Base-by-base conservation (phyloP, 306 rosid genomes). In the Citrullus amarus region DNA sequence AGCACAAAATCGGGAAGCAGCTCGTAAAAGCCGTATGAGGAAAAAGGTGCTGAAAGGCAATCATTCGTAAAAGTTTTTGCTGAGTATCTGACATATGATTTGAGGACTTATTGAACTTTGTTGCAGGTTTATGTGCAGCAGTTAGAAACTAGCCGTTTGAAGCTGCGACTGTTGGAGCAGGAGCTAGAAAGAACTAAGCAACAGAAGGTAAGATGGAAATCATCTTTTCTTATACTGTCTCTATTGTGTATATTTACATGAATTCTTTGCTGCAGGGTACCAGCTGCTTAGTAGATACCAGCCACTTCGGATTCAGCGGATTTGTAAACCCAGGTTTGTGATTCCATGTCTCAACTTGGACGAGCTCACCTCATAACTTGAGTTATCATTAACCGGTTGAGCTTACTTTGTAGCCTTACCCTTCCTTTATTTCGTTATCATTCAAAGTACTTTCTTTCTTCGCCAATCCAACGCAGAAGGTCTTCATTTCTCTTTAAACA, bases 1-100 rank as follows among this genome's bases (percentile, higher is more conserved):
- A 41, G 97, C 91, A 36, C 98, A 95, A 85, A 95, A 95, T 82
- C 91, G 99, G 20, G 96, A 93, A 82, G 98, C 98, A 76, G 98
- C 98, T 79, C 70, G 90, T 41, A 93, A 90, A 84, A 90, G 98
- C 58, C 86, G 97, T 34, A 63, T 85, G 80, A 81, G 95, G 54
- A 93, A 91, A 80, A 93, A 93, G 96, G 98, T 73, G 44, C 57
- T 93, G 48, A 48, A 25, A 79, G 84, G 28, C 20, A 28, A 61
- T 28, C 56, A 41, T 36, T 41, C 38, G 41, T 15, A 50, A 41
- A 14, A 76, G 79, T 39, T 60, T 20, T 56, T 76, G 39, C 15
- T 57, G 69, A 39, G 17, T 58, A 38, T 58, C 51, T n/a, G 54
- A 39, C 38, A 8, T 28, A 25, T 77, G 54, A 77, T 77, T 13